A percentile compares a stretch with the other conserved stretches of the same genome.
These are phyloP conservation scores for Lecanosticta acicola DNA, from an alignment of 2,329 filamentous ascomycete species.

Conservation along the genomic window DNA sequence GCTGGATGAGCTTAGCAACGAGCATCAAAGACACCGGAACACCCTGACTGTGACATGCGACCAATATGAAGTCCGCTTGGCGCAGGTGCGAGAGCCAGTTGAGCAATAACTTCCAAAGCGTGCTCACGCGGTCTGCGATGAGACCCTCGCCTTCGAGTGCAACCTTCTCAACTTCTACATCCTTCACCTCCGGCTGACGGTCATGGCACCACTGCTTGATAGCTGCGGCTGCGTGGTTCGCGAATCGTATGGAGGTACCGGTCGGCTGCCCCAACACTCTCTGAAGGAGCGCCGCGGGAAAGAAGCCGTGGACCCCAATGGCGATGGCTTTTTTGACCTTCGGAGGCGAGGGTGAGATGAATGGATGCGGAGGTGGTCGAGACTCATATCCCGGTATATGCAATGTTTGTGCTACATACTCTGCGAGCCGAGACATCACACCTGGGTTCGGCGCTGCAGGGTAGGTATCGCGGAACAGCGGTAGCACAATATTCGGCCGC, in stretches of 20 bases:
- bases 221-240: constrained; percentile 75
- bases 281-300: constrained; percentile 80
- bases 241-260: constrained; percentile 89
- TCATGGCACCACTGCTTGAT: constrained; percentile 76
- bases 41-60: constrained; percentile 94
- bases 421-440: constrained; percentile 38
- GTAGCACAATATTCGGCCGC: constrained; percentile 59
- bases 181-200: constrained; percentile 55
- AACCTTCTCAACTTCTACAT: constrained; percentile 84
- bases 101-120: constrained; percentile 86
- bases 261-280: constrained; percentile 91
- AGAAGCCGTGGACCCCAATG: constrained; percentile 91
- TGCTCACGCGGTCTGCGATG: constrained; percentile 81
- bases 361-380: constrained; percentile 56
- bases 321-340: constrained; percentile 80
- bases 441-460: constrained; percentile 41
- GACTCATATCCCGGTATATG: constrained; percentile 27
- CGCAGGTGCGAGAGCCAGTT: constrained; percentile 93
- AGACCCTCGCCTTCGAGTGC: constrained; percentile 92
- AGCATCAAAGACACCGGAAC: constrained; percentile 92
- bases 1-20: constrained; percentile 82
- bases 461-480: constrained; percentile 65
- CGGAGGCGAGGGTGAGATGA: constrained; percentile 58
- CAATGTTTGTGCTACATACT: constrained; percentile 34
- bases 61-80: constrained; percentile 77